Base-by-base conservation (phyloP, 2,329 filamentous ascomycete genomes). In the Tolypocladium ophioglossoides region DNA sequence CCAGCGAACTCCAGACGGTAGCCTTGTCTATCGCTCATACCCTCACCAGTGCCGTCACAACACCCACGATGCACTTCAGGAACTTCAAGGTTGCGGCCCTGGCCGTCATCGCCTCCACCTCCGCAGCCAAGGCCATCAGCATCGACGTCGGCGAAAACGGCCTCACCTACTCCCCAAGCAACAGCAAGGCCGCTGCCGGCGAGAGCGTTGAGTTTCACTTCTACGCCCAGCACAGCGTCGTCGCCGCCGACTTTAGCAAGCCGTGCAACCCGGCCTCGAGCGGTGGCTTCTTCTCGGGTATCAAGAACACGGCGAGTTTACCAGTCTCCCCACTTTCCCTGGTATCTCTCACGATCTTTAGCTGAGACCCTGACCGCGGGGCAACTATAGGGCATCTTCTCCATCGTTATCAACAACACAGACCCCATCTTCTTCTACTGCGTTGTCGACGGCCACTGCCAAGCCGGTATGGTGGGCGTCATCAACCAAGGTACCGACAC, bases 191-290 rank as follows among this genome's bases (percentile, higher is more conserved):
- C 22, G 57, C 66, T 38, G 57, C 69, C 12, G 78, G 78, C 55
- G 77, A 78, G 59, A 69, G 72, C 49, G 66, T 82, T 54, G 74
- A 79, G 61, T 80, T 81, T 66, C 74, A 78, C 61, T 82, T 80
- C 64, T 68, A 72, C 11, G 70, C 73, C 56, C 72, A 72, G 58
- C 78, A 81, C 69, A 76, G 73, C 8, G 76, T 80, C 37, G 74
- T 71, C 4, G 70, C 74, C 57, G 72, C 73, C 24, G 68, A 71
- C 40, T 78, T 78, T 61, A 69, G 67, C 53, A 67, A 72, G 18
- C 77, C 78, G 1, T 81, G 78, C 62, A 61, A 71, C 34, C 74
- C 76, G 11, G 51, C 51, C 24, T 6, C 53, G 2, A 55, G 40
- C 16, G 59, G 56, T 18, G 58, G 58, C 16, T 61, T 61, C 54